These are phyloP conservation scores for Phytophthora sojae DNA, from an alignment of 352 stramenopile genomes.

Conservation along the genomic window DNA sequence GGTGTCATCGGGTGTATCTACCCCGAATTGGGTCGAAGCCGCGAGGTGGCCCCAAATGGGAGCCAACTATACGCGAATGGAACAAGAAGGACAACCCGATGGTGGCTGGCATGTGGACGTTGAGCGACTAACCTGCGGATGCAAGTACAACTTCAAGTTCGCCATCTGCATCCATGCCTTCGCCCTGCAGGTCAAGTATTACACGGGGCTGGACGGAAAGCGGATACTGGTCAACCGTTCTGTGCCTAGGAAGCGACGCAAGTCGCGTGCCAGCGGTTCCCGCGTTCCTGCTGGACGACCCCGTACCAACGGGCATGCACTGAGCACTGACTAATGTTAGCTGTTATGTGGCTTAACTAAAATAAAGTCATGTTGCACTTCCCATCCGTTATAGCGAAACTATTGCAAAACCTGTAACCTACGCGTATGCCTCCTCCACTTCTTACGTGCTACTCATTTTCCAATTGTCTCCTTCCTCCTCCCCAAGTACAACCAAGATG, in stretches of 20 bases:
- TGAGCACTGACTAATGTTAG: slow-evolving; percentile 8
- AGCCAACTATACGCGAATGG: slow-evolving; percentile 7
- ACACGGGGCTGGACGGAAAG: slow-evolving; percentile 3
- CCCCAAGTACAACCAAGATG: no score
- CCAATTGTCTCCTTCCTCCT: no score
- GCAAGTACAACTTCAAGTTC: slow-evolving; percentile 14
- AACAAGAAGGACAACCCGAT: slow-evolving; percentile 3
- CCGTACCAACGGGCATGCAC: not conserved
- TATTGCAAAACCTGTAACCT: not conserved
- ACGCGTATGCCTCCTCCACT: no score
- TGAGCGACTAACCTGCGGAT: not conserved
- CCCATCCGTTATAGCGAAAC: not conserved
- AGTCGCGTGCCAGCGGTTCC: no score
- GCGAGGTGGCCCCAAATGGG: slow-evolving; percentile 1
- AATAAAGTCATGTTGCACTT: not conserved
- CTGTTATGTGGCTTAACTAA: not conserved
- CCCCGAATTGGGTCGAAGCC: not conserved
- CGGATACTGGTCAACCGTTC: slow-evolving; percentile 3
- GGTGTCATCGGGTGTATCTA: not conserved
- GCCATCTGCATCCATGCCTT: slow-evolving; percentile 7
- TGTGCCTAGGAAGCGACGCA: not conserved
- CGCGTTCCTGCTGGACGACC: not conserved
- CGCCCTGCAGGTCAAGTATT: slow-evolving; percentile 5
- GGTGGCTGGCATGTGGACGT: not conserved
- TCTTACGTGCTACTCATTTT: no score